Evolutionary conservation across 176 grass and related monocot genomes (phyloP).

Genomic region (maize (Zea mays)): Zm-B73-REFERENCE-NAM-5.0 NC_050100.1:67424501-67425000

Average conservation of each 20-base stretch:
- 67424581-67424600: neutral
- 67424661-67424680: too few species aligned
- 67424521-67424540: neutral
- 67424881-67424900: constrained; percentile 64
- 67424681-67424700: too few species aligned
- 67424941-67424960: constrained; percentile 74
- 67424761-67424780: too few species aligned
- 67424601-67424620: neutral
- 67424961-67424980: neutral
- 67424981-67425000: neutral
- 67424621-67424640: too few species aligned
- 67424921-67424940: constrained; percentile 79
- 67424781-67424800: too few species aligned
- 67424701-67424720: too few species aligned
- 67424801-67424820: too few species aligned
- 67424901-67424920: constrained; percentile 70
- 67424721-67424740: too few species aligned
- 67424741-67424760: too few species aligned
- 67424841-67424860: constrained; percentile 11
- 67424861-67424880: constrained; percentile 53
- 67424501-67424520: too few species aligned
- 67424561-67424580: neutral
- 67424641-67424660: too few species aligned
- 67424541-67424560: too few species aligned
- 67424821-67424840: neutral